Percentiles rank a stretch among this genome's conserved stretches.
phyloP scores from a whole-genome alignment of 1,284 basidiomycete species.

The Austroboletus novae-zelandiae region DNA sequence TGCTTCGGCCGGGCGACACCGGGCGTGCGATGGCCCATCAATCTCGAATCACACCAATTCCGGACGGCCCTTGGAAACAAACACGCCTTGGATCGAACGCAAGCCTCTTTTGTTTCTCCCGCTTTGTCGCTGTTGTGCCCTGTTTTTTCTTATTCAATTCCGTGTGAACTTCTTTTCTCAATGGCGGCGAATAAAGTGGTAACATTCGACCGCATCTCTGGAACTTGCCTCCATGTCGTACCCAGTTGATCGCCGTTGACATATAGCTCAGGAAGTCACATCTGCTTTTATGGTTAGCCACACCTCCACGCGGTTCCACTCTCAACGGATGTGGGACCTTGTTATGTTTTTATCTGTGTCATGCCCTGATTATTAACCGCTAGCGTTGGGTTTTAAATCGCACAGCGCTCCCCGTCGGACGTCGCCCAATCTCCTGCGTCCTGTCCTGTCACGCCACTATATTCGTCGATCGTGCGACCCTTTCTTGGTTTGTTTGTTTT shows the following conservation, averaged over 20 bases:
- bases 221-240: slow-evolving; percentile 33
- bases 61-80: slow-evolving; percentile 9
- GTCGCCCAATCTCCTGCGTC: slow-evolving; percentile 22
- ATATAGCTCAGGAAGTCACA: slow-evolving; percentile 31
- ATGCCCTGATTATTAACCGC: background rate
- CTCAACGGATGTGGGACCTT: slow-evolving; percentile 9
- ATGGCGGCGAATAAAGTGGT: slow-evolving; percentile 3
- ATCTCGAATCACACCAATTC: slow-evolving; percentile 9
- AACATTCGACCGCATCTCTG: slow-evolving; percentile 21
- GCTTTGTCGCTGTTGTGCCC: slow-evolving; percentile 3
- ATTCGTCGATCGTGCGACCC: slow-evolving; percentile 26
- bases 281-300: slow-evolving; percentile 30
- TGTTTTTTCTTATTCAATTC: slow-evolving; percentile 16
- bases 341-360: background rate
- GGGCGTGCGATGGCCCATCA: slow-evolving; percentile 4
- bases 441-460: slow-evolving; percentile 8
- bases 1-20: slow-evolving; percentile 12
- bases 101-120: slow-evolving; percentile 15
- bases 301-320: slow-evolving; percentile 31
- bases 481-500: background rate
- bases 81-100: slow-evolving; percentile 10
- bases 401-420: slow-evolving; percentile 14
- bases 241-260: slow-evolving; percentile 36
- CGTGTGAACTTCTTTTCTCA: slow-evolving; percentile 20
- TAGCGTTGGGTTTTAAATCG: slow-evolving; percentile 17